A percentile compares a stretch with the other conserved stretches of the same genome.
Evolutionary conservation across 2,329 filamentous ascomycete species (phyloP).

Genomic region (Apiospora pterosperma): DNA sequence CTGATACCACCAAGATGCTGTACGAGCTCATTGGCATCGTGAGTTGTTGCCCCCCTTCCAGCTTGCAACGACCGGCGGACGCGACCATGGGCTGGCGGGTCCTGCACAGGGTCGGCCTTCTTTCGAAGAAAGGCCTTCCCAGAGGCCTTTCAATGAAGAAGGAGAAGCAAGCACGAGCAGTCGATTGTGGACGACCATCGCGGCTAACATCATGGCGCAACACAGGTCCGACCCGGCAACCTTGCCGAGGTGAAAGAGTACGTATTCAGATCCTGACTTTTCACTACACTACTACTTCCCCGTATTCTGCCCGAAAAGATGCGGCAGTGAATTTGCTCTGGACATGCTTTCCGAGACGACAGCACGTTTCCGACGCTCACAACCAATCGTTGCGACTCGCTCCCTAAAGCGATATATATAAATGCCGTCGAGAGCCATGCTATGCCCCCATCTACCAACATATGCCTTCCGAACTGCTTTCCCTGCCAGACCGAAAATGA

Average conservation of each 20-base stretch:
- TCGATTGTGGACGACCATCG: neutral
- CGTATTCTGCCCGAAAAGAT: neutral
- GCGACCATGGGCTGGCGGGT: neutral
- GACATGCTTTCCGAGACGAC: neutral
- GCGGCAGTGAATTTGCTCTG: neutral
- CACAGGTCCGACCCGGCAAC: constrained; percentile 85
- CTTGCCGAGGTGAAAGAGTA: constrained; percentile 95
- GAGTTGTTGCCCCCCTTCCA: constrained; percentile 32
- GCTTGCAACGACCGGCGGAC: neutral
- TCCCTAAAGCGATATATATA: neutral
- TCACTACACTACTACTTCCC: too few species aligned
- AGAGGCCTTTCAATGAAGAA: neutral
- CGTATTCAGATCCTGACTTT: constrained; percentile 24
- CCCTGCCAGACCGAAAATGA: neutral
- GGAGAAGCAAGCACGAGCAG: neutral
- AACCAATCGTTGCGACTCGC: neutral
- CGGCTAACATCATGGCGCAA: neutral
- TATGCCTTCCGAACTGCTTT: neutral
- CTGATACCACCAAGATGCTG: constrained; percentile 61
- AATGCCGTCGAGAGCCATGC: neutral
- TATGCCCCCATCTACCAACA: neutral
- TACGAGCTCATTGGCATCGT: constrained; percentile 98
- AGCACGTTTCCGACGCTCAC: neutral
- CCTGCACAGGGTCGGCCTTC: neutral
- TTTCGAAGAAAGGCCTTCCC: too few species aligned